Conservation (phyloP, 768 basidiomycete genomes). For the Leccinellum luteum region DNA sequence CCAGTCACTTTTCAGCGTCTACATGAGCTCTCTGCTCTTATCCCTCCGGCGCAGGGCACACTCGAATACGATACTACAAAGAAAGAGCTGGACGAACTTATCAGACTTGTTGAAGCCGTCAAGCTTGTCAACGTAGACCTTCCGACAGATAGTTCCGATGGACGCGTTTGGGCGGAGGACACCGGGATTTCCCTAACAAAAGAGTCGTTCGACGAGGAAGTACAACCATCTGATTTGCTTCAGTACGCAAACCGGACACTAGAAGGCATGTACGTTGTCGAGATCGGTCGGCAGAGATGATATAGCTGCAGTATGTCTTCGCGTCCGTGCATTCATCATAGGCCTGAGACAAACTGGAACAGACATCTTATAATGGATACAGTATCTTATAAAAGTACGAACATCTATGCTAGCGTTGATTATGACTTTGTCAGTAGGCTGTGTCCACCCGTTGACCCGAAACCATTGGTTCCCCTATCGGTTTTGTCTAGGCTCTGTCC, state of each 20-base stretch:
- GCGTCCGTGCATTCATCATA: neutral
- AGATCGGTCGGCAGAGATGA: slow-evolving; percentile 36
- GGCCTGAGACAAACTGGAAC: neutral
- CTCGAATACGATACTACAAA: slow-evolving; percentile 50
- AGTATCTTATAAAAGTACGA: neutral
- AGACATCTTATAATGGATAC: neutral
- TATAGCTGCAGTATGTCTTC: slow-evolving; percentile 3
- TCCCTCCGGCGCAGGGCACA: slow-evolving; percentile 60
- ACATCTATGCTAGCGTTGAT: neutral
- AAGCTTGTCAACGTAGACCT: slow-evolving; percentile 50
- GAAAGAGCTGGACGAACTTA: slow-evolving; percentile 63
- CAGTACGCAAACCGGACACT: slow-evolving; percentile 47
- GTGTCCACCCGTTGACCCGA: slow-evolving; percentile 95
- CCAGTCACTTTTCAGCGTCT: slow-evolving; percentile 57
- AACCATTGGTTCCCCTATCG: slow-evolving; percentile 78
- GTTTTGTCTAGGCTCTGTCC: slow-evolving; percentile 82
- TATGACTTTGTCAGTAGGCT: slow-evolving; percentile 34
- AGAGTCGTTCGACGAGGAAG: slow-evolving; percentile 20
- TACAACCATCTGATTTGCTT: slow-evolving; percentile 46
- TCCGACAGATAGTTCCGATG: slow-evolving; percentile 33
- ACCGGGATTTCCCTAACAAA: slow-evolving; percentile 31
- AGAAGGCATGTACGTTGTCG: slow-evolving; percentile 60
- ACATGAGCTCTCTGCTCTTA: slow-evolving; percentile 70
- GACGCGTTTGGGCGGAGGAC: slow-evolving; percentile 42
- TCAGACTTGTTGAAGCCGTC: slow-evolving; percentile 80